Evolutionary conservation across 2,329 filamentous ascomycete species (phyloP), one percentile per base, ranked within the genome.

Genomic region (Fusarium sp.): DNA sequence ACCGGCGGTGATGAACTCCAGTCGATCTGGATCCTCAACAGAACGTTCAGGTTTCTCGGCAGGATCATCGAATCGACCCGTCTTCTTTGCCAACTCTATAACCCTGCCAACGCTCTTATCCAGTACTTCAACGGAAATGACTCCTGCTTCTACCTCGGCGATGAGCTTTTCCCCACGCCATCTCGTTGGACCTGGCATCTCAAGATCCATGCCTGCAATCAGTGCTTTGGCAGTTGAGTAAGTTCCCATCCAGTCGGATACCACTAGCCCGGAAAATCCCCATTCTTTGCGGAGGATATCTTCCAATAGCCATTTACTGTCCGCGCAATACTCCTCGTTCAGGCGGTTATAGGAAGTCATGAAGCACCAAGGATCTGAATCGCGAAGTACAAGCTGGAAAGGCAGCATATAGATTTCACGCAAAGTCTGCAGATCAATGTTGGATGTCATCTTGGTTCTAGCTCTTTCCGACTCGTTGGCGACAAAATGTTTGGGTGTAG

Each of bases 301-400:
- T 2, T 53, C 44, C 1, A 60, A 2, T 4, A 62, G 4, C 38
- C 45, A 59, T 23, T 26, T 10, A 1, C 10, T 20, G 4, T 62
- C 58, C 1, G 58, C 58, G 0, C 55, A 60, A 2, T 62, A 62
- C 3, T 34, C 55, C 2, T 12, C 4, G n/a, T 62, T 62, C 0
- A 62, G 37, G 2, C 58, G 58, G 1, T 62, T 62, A 4, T 62
- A 62, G 0, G 57, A 60, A 2, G 58, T 62, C 58, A 62, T 62
- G 33, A 62, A 52, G 8, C 58, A 62, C 58, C 58, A 62, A 0
- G 58, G 58, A 7, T 62, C 55, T 4, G 58, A 62, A 9, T 60
- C 38, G 2, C 55, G 55, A 36, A 62, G 42, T 0, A 62, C 55
- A 8, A 62, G 28, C 4, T 62, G 58, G 0, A 62, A 62, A 2